Evolutionary conservation across 2,329 filamentous ascomycete species (phyloP).

Genomic region (Sarocladiaceae sp.): DNA sequence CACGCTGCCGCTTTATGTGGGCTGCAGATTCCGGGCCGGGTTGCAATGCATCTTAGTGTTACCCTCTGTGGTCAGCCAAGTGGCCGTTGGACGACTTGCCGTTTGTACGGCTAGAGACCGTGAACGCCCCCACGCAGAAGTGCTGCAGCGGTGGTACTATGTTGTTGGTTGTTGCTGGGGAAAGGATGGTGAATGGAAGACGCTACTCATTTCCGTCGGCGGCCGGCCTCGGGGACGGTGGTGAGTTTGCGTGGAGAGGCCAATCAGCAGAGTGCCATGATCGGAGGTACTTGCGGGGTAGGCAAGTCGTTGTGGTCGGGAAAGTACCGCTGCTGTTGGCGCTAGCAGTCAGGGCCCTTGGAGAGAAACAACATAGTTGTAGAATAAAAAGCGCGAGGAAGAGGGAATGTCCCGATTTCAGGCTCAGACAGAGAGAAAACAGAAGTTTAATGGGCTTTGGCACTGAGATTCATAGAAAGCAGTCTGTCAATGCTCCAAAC

Average conservation of each 20-base stretch:
- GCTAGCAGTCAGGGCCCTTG: not conserved
- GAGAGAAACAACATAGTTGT: no score
- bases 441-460: no score
- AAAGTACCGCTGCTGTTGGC: not conserved
- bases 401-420: no score
- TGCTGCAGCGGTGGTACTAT: not conserved
- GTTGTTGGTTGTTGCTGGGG: not conserved
- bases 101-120: not conserved
- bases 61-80: not conserved
- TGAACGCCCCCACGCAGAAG: not conserved
- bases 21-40: not conserved
- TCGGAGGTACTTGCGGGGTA: constrained; percentile 8
- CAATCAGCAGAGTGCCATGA: not conserved
- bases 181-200: not conserved
- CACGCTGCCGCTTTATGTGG: constrained; percentile 1
- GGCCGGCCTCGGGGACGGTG: not conserved
- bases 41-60: constrained; percentile 1
- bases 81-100: not conserved
- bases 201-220: not conserved
- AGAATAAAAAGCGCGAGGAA: no score
- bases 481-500: no score
- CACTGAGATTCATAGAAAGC: no score
- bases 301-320: not conserved
- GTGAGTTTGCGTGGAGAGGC: constrained; percentile 1
- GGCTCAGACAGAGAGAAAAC: no score